Conservation (phyloP, 2,329 filamentous ascomycete genomes). For the Xylaria sp. region DNA sequence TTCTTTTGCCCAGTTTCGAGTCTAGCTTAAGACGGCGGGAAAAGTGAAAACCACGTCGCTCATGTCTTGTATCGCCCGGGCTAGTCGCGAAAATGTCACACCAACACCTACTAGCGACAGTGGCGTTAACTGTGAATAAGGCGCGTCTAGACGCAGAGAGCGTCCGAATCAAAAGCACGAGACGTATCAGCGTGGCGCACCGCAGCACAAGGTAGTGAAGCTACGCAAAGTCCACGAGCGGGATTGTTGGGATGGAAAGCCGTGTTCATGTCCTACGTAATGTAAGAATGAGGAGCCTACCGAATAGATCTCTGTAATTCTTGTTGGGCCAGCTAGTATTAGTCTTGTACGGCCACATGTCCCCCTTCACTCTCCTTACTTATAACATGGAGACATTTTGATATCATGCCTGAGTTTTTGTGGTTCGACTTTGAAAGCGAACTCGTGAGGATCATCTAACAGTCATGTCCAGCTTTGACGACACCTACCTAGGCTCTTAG, state of each 20-base stretch:
- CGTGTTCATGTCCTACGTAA: constrained; percentile 16
- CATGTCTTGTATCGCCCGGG: constrained; percentile 24
- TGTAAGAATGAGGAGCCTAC: background rate
- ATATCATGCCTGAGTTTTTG: background rate
- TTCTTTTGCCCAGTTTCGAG: background rate
- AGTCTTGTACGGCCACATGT: background rate
- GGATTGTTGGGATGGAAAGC: constrained; percentile 14
- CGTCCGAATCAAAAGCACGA: constrained; percentile 11
- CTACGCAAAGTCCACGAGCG: constrained; percentile 5
- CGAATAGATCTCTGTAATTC: background rate
- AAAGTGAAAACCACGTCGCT: constrained; percentile 25
- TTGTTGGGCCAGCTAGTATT: background rate
- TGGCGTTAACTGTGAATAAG: constrained; percentile 9
- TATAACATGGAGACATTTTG: background rate
- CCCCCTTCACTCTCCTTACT: background rate
- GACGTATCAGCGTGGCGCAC: background rate
- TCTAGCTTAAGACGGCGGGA: constrained; percentile 3
- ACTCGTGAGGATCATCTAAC: background rate
- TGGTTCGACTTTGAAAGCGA: background rate
- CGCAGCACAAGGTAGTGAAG: constrained; percentile 8
- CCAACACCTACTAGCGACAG: constrained; percentile 2
- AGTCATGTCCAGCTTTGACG: background rate
- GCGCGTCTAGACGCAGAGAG: constrained; percentile 9
- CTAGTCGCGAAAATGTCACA: constrained; percentile 20
- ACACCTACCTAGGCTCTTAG: background rate